Conservation (phyloP, 2,329 filamentous ascomycete species). For the Aspergillus unguis region DNA sequence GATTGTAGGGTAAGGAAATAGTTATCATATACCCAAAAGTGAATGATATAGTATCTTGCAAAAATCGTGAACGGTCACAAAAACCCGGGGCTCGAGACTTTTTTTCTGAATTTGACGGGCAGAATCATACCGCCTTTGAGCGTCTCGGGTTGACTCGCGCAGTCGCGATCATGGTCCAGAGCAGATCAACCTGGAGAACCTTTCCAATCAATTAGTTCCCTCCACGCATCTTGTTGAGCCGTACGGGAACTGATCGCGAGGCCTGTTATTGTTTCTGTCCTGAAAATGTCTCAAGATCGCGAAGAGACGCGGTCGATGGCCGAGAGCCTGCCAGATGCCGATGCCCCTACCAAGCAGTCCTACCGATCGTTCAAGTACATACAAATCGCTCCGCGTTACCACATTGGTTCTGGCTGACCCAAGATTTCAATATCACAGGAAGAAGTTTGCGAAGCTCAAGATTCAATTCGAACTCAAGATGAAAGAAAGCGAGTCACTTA, state of each 20-base stretch:
- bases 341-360: constrained; percentile 48
- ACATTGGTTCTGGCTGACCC: constrained; percentile 9
- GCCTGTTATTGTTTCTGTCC: background rate
- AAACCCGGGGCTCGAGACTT: background rate
- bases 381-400: background rate
- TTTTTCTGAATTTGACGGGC: constrained; percentile 25
- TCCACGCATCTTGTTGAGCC: no score
- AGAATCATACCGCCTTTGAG: constrained; percentile 21
- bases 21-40: no score
- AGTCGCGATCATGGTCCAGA: background rate
- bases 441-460: constrained; percentile 90
- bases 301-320: constrained; percentile 27
- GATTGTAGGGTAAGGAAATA: no score
- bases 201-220: background rate
- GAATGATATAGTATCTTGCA: background rate
- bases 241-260: background rate
- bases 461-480: constrained; percentile 77
- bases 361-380: constrained; percentile 66
- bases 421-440: constrained; percentile 39
- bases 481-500: constrained; percentile 61
- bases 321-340: constrained; percentile 34
- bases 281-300: constrained; percentile 33
- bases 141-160: background rate
- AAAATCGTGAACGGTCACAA: background rate
- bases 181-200: background rate